A percentile compares a stretch with the other conserved stretches of the same genome.
These are phyloP conservation scores for Kurtzmaniella quercitrusa DNA, from an alignment of 1,139 yeast species.

Conservation along the genomic window DNA sequence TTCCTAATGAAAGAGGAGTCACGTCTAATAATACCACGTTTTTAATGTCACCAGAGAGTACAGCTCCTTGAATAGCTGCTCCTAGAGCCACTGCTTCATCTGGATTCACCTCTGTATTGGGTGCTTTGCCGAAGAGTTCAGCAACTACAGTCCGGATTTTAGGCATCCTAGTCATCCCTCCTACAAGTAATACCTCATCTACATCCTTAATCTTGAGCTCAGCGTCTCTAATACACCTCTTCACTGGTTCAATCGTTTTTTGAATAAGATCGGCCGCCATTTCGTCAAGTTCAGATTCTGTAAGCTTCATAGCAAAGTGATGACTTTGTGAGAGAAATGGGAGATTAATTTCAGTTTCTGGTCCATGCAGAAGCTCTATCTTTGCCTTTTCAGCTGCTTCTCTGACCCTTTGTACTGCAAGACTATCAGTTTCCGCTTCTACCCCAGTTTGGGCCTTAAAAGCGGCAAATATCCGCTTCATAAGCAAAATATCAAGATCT, in stretches of 20 bases:
- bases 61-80: conserved; percentile 82
- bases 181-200: conserved; percentile 70
- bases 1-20: conserved; percentile 74
- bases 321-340: conserved; percentile 56
- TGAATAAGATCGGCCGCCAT: conserved; percentile 60
- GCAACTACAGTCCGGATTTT: conserved; percentile 57
- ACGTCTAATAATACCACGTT: conserved; percentile 75
- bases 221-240: conserved; percentile 67
- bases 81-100: conserved; percentile 85
- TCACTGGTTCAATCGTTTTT: conserved; percentile 61
- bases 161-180: conserved; percentile 89
- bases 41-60: conserved; percentile 63
- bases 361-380: conserved; percentile 63
- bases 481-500: conserved; percentile 65
- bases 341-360: conserved; percentile 51
- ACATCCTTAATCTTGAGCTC: conserved; percentile 57
- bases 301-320: conserved; percentile 48
- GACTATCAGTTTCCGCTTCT: conserved; percentile 39
- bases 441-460: conserved; percentile 42
- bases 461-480: conserved; percentile 46
- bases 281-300: conserved; percentile 60
- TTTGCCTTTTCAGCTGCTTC: conserved; percentile 72
- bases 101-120: conserved; percentile 68
- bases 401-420: conserved; percentile 62
- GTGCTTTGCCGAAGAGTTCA: conserved; percentile 51